A percentile compares a stretch with the other conserved stretches of the same genome.
Evolutionary conservation across 2,329 filamentous ascomycete species (phyloP).

Genomic region (Lachnellula suecica): DNA sequence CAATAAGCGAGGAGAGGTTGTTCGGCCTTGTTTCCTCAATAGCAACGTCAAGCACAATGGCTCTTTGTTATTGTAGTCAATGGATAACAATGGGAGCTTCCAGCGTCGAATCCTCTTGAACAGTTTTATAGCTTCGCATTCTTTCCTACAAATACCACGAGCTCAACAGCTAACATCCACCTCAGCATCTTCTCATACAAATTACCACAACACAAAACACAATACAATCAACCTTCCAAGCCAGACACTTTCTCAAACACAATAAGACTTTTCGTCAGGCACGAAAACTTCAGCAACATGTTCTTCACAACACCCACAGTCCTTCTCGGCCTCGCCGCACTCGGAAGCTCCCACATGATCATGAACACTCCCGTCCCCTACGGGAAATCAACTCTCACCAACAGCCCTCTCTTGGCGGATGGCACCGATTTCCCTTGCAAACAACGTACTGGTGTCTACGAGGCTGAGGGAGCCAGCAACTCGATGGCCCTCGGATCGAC

Average conservation of each 20-base stretch:
- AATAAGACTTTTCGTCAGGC: slow-evolving; percentile 24
- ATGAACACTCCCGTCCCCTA: slow-evolving; percentile 71
- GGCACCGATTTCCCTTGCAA: slow-evolving; percentile 86
- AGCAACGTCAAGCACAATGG: no score
- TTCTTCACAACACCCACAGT: slow-evolving; percentile 52
- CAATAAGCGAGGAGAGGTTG: no score
- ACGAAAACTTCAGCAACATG: slow-evolving; percentile 35
- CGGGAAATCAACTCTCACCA: slow-evolving; percentile 47
- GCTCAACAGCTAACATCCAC: no score
- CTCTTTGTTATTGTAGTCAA: no score
- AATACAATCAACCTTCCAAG: background rate
- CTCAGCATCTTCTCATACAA: background rate
- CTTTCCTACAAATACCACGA: no score
- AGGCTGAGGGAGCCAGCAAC: slow-evolving; percentile 51
- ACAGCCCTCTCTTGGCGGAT: slow-evolving; percentile 58
- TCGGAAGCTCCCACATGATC: slow-evolving; percentile 72
- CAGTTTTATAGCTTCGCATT: no score
- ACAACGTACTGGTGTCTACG: slow-evolving; percentile 46
- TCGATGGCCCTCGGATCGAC: slow-evolving; percentile 61
- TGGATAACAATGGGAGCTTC: no score
- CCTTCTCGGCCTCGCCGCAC: slow-evolving; percentile 54
- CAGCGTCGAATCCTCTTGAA: no score
- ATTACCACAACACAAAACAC: background rate
- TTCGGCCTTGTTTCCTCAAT: no score
- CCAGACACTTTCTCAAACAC: background rate